phyloP scores from a whole-genome alignment of 208 protist species.

The Jaenimonas drosophilae region DNA sequence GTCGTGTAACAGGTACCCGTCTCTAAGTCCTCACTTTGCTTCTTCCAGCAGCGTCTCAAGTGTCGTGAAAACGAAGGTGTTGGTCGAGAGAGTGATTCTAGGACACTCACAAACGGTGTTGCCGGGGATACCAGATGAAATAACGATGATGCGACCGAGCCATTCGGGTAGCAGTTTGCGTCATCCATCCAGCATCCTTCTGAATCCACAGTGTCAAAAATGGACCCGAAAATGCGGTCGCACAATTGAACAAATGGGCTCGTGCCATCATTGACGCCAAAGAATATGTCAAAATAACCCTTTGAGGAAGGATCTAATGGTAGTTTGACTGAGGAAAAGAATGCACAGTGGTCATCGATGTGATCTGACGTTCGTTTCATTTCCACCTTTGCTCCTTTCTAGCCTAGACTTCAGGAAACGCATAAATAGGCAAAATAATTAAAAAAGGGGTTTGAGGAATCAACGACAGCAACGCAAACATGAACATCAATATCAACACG shows the following conservation, averaged over 20 bases:
- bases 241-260: conserved; percentile 58
- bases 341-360: background rate
- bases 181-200: conserved; percentile 67
- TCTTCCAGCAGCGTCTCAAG: conserved; percentile 45
- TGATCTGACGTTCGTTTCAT: conserved; percentile 4
- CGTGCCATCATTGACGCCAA: conserved; percentile 28
- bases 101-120: conserved; percentile 33
- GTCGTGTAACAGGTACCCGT: conserved; percentile 12
- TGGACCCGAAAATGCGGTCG: conserved; percentile 53
- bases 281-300: conserved; percentile 55
- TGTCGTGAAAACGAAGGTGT: conserved; percentile 26
- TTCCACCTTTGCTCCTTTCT: background rate
- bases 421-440: too few species aligned
- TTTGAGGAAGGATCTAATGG: conserved; percentile 39
- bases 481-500: conserved; percentile 3
- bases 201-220: conserved; percentile 3
- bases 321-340: conserved; percentile 24
- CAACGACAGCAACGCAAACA: conserved; percentile 5
- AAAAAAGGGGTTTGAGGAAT: conserved; percentile 1
- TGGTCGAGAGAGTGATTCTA: conserved; percentile 59
- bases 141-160: conserved; percentile 32
- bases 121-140: conserved; percentile 59
- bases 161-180: conserved; percentile 49
- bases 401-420: too few species aligned
- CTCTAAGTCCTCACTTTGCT: conserved; percentile 4